Evolutionary conservation across 192 early-diverging fungal genomes (phyloP), one percentile per base, ranked within the genome.

Genomic region (Geranomyces michiganensis): DNA sequence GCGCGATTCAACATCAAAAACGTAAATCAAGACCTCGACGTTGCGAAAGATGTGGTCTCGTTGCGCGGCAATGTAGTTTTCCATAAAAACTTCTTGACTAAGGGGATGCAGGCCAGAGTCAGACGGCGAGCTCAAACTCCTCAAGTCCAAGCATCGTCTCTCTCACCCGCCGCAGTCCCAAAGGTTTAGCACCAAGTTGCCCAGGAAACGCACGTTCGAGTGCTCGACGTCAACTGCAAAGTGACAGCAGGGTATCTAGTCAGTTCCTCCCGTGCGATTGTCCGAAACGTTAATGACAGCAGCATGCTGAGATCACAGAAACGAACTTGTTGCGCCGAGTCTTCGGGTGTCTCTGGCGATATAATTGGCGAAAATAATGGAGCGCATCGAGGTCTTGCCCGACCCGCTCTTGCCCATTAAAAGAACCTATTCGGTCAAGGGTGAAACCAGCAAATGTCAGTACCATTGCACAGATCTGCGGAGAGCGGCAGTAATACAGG

Each of bases 331-430:
- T 33, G 96, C 94, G 13, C 96, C 97, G 33, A 99, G 90, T 24
- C 95, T 85, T 36, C 96, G 85, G 6, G 97, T 99, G 70, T 99
- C 96, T 72, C 89, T 76, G 2, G 97, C 96, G 62, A 96, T 91
- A 77, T 96, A 97, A 82, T 97, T 98, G 3, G 95, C 92, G 71
- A 99, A 99, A 70, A 99, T 97, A 70, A 99, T 94, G 24, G 94
- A 95, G 65, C 96, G 87, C 97, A 99, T 99, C 33, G 95, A 97
- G 22, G 97, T 99, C 87, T 99, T 99, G 53, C 97, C 97, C 1
- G 94, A 91, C 9, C 96, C 96, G 74, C 90, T 92, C 76, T 94
- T 93, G 31, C 97, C 97, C 97, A 99, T 97, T 79, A 99, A 87
- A 43, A 99, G 88, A 21, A 98, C 91, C 93, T 99, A 66, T 47